Percentiles rank a stretch among this genome's conserved stretches.
These are phyloP conservation scores for Euphorbia celastroides DNA, from an alignment of 441 rosid genomes.

Conservation along the genomic window DNA sequence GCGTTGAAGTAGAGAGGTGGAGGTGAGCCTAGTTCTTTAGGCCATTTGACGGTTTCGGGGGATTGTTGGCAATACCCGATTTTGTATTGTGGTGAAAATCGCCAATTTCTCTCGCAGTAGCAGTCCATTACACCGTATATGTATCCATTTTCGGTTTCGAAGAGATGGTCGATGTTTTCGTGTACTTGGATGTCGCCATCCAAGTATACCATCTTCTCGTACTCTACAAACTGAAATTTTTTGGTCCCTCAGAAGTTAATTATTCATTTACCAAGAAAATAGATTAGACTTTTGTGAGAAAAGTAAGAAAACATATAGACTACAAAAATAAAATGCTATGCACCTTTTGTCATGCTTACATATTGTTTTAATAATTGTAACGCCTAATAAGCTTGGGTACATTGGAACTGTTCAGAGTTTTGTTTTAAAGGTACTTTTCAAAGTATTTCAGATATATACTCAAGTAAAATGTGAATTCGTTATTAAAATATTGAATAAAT, in stretches of 20 bases:
- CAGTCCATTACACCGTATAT: slow-evolving; percentile 75
- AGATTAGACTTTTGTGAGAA: too few relatives aligned
- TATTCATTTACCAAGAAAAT: too few relatives aligned
- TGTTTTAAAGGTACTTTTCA: too few relatives aligned
- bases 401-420: too few relatives aligned
- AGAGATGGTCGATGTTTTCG: slow-evolving; percentile 60
- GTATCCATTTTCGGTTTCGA: slow-evolving; percentile 43
- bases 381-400: too few relatives aligned
- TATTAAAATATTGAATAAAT: too few relatives aligned
- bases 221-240: slow-evolving; percentile 89
- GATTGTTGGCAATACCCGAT: slow-evolving; percentile 74
- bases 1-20: slow-evolving; percentile 82
- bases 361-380: too few relatives aligned
- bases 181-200: slow-evolving; percentile 88
- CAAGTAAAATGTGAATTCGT: too few relatives aligned
- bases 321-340: too few relatives aligned
- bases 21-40: slow-evolving; percentile 39
- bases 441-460: too few relatives aligned
- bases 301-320: too few relatives aligned
- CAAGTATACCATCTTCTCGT: slow-evolving; percentile 66
- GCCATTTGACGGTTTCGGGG: slow-evolving; percentile 65
- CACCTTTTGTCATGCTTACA: too few relatives aligned
- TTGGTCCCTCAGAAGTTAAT: background rate
- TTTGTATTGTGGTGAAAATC: slow-evolving; percentile 42
- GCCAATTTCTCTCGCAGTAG: slow-evolving; percentile 65